phyloP scores from a whole-genome alignment of 2,329 filamentous ascomycete genomes.

The Phialophora chinensis region DNA sequence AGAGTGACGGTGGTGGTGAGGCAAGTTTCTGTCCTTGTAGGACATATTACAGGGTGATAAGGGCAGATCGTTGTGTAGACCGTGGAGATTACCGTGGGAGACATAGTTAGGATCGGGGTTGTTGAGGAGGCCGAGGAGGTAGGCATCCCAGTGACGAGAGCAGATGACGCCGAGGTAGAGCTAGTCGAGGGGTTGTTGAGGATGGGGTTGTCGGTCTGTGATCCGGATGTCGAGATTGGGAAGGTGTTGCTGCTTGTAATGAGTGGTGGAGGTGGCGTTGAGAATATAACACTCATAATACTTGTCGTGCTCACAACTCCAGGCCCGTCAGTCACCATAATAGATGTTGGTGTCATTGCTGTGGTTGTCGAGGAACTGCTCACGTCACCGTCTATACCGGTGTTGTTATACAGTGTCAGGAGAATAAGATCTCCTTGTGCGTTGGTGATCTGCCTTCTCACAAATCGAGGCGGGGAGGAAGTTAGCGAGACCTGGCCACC shows the following conservation, averaged over 20 bases:
- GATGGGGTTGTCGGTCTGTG: background rate
- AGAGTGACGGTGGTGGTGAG: constrained; percentile 33
- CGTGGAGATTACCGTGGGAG: constrained; percentile 34
- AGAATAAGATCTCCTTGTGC: constrained; percentile 23
- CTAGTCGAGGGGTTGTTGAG: background rate
- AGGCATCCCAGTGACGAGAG: background rate
- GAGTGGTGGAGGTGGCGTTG: background rate
- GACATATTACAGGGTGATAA: constrained; percentile 17
- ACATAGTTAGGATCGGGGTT: constrained; percentile 2
- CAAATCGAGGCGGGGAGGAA: constrained; percentile 2
- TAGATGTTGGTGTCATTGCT: constrained; percentile 2
- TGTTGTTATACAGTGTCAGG: constrained; percentile 36
- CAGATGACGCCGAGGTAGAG: background rate
- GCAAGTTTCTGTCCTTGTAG: constrained; percentile 21
- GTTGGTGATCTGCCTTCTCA: constrained; percentile 22
- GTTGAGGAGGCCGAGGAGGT: constrained; percentile 1
- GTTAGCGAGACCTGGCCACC: constrained; percentile 24
- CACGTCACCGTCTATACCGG: constrained; percentile 1
- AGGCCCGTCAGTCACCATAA: background rate
- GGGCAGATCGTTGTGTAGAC: constrained; percentile 34
- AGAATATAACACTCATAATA: background rate
- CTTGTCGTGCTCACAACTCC: constrained; percentile 10
- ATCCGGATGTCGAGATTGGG: constrained; percentile 1
- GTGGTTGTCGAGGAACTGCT: constrained; percentile 8
- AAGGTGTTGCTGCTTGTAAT: background rate